Conservation (phyloP, 306 rosid species). For the Prosopis cineraria region DNA sequence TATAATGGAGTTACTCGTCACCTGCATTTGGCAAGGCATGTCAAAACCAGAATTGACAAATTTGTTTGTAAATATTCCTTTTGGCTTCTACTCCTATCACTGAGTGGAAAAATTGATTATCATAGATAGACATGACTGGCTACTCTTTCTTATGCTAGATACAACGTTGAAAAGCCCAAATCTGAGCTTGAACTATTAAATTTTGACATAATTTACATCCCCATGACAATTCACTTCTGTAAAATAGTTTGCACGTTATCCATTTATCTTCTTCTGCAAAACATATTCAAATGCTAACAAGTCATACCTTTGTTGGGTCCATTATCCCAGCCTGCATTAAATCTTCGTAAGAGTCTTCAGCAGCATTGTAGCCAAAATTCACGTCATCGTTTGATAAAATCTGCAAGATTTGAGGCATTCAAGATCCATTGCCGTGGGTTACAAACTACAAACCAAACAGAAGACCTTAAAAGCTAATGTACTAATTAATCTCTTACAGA, state of each 20-base stretch:
- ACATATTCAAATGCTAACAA: constrained; percentile 10
- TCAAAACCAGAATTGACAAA: background rate
- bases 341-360: constrained; percentile 77
- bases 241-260: background rate
- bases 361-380: constrained; percentile 84
- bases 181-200: constrained; percentile 7
- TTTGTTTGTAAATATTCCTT: background rate
- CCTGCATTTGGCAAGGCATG: background rate
- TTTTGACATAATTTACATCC: background rate
- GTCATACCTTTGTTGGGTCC: constrained; percentile 83
- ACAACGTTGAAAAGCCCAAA: constrained; percentile 2
- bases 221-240: background rate
- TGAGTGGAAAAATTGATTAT: background rate
- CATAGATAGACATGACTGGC: background rate
- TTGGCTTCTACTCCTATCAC: background rate
- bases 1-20: background rate
- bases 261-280: background rate
- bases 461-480: constrained; percentile 16
- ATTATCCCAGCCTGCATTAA: constrained; percentile 83
- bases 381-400: constrained; percentile 55
- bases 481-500: constrained; percentile 31
- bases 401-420: constrained; percentile 45
- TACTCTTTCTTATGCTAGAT: background rate
- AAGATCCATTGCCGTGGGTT: constrained; percentile 23
- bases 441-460: background rate